phyloP scores from a whole-genome alignment of 768 basidiomycete genomes.

The Bullera alba region DNA sequence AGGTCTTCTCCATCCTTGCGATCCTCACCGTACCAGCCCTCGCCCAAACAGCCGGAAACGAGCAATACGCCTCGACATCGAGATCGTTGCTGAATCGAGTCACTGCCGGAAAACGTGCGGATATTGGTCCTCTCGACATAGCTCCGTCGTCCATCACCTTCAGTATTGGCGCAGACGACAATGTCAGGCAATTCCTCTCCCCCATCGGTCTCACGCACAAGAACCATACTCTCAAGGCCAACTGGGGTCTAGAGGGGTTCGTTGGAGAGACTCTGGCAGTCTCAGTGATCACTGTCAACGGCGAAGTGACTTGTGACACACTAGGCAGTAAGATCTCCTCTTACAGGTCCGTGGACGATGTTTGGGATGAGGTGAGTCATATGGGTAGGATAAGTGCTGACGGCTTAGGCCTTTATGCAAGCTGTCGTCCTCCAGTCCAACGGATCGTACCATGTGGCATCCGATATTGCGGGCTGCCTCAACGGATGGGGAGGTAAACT shows the following conservation, averaged over 20 bases:
- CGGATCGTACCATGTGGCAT: slow-evolving; percentile 12
- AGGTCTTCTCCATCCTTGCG: too few relatives aligned
- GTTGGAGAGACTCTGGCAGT: slow-evolving; percentile 8
- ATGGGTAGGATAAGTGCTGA: neutral
- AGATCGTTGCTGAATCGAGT: too few relatives aligned
- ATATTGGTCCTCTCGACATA: too few relatives aligned
- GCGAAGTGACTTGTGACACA: slow-evolving; percentile 23
- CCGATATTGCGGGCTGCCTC: slow-evolving; percentile 12
- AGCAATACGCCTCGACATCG: too few relatives aligned
- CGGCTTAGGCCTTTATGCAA: slow-evolving; percentile 14
- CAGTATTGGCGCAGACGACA: slow-evolving; percentile 5
- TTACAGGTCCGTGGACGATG: slow-evolving; percentile 22
- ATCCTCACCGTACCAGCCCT: too few relatives aligned
- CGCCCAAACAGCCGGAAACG: too few relatives aligned
- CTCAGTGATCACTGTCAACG: slow-evolving; percentile 25
- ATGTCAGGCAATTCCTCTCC: slow-evolving; percentile 18
- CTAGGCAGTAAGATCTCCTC: slow-evolving; percentile 16
- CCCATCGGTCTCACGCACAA: slow-evolving; percentile 16
- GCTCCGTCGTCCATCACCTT: slow-evolving; percentile 16
- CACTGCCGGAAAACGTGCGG: too few relatives aligned
- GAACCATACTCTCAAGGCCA: slow-evolving; percentile 7
- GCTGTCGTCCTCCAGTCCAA: slow-evolving; percentile 8
- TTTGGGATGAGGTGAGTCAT: slow-evolving; percentile 31
- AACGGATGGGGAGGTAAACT: slow-evolving; percentile 15
- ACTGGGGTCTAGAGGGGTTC: slow-evolving; percentile 9